Percentiles rank a stretch among this genome's conserved stretches.
Evolutionary conservation across 78 protist genomes (phyloP).

Genomic region (Dictyostelium discoideum): DNA sequence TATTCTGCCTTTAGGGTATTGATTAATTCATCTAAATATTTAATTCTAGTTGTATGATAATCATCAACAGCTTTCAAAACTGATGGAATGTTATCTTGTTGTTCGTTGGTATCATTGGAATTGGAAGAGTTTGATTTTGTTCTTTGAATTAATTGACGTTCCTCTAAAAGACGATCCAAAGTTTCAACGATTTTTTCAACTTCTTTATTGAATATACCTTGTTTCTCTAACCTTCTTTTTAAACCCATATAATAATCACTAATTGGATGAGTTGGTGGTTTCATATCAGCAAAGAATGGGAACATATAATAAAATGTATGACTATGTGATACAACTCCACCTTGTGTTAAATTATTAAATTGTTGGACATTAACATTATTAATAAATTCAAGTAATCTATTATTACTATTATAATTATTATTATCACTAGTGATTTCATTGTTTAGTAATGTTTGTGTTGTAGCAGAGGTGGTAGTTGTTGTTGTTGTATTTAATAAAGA

Average conservation of each 20-base stretch:
- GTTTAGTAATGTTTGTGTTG: not conserved
- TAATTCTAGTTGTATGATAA: slow-evolving; percentile 30
- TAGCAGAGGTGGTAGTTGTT: not conserved
- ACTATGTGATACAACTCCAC: slow-evolving; percentile 54
- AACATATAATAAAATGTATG: slow-evolving; percentile 40
- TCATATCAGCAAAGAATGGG: slow-evolving; percentile 45
- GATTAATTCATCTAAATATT: slow-evolving; percentile 60
- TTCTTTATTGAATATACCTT: slow-evolving; percentile 51
- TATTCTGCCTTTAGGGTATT: slow-evolving; percentile 43
- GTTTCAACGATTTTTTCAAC: slow-evolving; percentile 66
- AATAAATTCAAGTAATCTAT: slow-evolving; percentile 10
- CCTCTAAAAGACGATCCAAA: slow-evolving; percentile 55
- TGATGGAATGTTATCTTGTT: not conserved
- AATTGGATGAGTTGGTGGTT: slow-evolving; percentile 65
- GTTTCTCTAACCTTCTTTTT: slow-evolving; percentile 41
- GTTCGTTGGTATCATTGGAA: not conserved
- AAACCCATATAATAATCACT: slow-evolving; percentile 43
- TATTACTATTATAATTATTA: not conserved
- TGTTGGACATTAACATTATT: slow-evolving; percentile 16
- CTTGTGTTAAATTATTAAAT: slow-evolving; percentile 43
- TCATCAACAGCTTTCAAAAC: slow-evolving; percentile 47
- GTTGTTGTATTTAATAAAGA: not conserved
- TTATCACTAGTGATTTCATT: not conserved
- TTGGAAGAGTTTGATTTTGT: not conserved
- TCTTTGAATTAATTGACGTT: slow-evolving; percentile 7